Percentiles rank a stretch among this genome's conserved stretches.
Conservation (phyloP, 1,284 basidiomycete genomes). For the Papiliotrema laurentii region DNA sequence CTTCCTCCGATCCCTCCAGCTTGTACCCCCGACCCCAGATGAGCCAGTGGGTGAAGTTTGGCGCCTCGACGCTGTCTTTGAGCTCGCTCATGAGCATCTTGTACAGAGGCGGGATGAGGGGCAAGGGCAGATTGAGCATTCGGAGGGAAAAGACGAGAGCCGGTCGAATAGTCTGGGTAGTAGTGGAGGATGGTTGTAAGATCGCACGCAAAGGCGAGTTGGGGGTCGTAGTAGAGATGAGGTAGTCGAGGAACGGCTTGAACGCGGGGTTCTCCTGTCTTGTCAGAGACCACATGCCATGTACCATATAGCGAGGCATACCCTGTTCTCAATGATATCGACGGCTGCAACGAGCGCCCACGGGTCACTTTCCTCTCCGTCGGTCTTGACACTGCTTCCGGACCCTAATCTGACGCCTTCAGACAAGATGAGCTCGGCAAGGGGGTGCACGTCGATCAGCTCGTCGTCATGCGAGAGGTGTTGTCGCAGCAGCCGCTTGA, state of each 20-base stretch:
- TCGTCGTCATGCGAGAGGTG: constrained; percentile 78
- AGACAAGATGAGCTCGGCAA: constrained; percentile 68
- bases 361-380: constrained; percentile 81
- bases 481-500: constrained; percentile 74
- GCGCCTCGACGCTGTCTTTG: constrained; percentile 56
- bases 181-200: constrained; percentile 20
- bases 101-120: constrained; percentile 85
- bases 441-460: constrained; percentile 61
- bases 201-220: constrained; percentile 30
- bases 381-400: constrained; percentile 88
- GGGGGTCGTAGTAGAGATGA: constrained; percentile 49
- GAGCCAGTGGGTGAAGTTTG: constrained; percentile 38
- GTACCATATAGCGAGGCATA: constrained; percentile 41
- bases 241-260: constrained; percentile 66
- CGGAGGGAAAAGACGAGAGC: constrained; percentile 80
- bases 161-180: constrained; percentile 54
- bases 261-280: constrained; percentile 58
- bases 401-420: constrained; percentile 51
- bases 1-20: constrained; percentile 40
- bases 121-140: constrained; percentile 86
- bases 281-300: neutral
- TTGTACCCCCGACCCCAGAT: constrained; percentile 47
- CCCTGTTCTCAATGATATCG: constrained; percentile 72
- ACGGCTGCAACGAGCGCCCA: constrained; percentile 77
- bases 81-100: constrained; percentile 77